phyloP scores from a whole-genome alignment of 768 basidiomycete species.

The Obba rivulosa region DNA sequence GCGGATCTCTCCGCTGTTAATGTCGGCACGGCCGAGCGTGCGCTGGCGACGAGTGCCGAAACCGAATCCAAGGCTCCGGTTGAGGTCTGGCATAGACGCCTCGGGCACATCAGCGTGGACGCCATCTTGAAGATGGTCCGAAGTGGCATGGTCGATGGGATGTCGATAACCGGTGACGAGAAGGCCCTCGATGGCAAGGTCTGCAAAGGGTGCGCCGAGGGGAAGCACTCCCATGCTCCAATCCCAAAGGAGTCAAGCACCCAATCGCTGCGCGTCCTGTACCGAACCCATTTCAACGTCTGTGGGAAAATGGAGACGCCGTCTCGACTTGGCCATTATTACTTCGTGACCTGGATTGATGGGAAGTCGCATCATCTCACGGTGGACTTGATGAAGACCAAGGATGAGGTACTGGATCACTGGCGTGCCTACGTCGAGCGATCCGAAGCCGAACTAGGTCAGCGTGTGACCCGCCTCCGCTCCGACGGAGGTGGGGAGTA shows the following conservation, averaged over 20 bases:
- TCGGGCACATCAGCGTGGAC: conserved; percentile 11
- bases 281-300: background rate
- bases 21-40: too few relatives aligned
- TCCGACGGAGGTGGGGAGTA: conserved; percentile 23
- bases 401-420: background rate
- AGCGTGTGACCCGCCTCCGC: conserved; percentile 10
- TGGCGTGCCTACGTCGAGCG: conserved; percentile 13
- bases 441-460: conserved; percentile 10
- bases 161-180: conserved; percentile 4
- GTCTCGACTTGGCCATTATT: background rate
- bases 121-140: conserved; percentile 10
- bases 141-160: conserved; percentile 13
- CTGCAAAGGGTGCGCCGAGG: conserved; percentile 18
- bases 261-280: background rate
- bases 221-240: conserved; percentile 16
- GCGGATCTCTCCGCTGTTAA: too few relatives aligned
- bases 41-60: too few relatives aligned
- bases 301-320: conserved; percentile 4
- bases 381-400: background rate
- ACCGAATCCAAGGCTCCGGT: conserved; percentile 5
- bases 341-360: conserved; percentile 3
- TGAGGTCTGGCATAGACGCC: conserved; percentile 12
- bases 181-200: background rate
- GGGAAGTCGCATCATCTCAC: background rate
- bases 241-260: conserved; percentile 9